Percentiles rank a stretch among this genome's conserved stretches.
Evolutionary conservation across 306 rosid species (phyloP).

Genomic region (Prinsepia uniflora): DNA sequence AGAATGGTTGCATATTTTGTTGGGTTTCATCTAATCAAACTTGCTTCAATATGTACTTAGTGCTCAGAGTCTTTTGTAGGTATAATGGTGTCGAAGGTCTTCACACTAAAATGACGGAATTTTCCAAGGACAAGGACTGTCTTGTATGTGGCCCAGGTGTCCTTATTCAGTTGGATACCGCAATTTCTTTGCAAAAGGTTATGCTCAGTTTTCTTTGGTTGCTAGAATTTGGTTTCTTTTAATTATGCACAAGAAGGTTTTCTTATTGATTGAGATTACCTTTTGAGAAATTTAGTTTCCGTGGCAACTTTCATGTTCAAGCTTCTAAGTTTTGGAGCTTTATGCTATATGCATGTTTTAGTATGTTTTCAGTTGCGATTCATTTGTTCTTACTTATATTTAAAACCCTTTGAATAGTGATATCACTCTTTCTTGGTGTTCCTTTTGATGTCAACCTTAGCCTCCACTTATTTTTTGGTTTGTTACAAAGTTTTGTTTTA

Average conservation of each 20-base stretch:
- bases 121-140: slow-evolving; percentile 85
- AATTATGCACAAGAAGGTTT: slow-evolving; percentile 8
- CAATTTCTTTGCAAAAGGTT: slow-evolving; percentile 84
- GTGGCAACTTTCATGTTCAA: background rate
- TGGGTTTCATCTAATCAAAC: background rate
- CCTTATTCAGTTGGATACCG: slow-evolving; percentile 76
- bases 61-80: slow-evolving; percentile 43
- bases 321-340: background rate
- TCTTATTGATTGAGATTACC: background rate
- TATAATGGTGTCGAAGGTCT: slow-evolving; percentile 93
- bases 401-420: background rate
- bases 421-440: background rate
- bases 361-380: background rate
- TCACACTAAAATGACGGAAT: slow-evolving; percentile 87
- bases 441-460: background rate
- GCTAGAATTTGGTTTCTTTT: background rate
- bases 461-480: too few relatives aligned
- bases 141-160: slow-evolving; percentile 94
- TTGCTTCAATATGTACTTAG: slow-evolving; percentile 12
- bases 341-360: background rate
- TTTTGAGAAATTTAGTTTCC: background rate
- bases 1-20: background rate
- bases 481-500: too few relatives aligned
- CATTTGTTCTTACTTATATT: background rate
- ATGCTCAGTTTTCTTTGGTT: slow-evolving; percentile 15